Base-by-base conservation (phyloP, 768 basidiomycete genomes). In the Cystobasidium onofrii region DNA sequence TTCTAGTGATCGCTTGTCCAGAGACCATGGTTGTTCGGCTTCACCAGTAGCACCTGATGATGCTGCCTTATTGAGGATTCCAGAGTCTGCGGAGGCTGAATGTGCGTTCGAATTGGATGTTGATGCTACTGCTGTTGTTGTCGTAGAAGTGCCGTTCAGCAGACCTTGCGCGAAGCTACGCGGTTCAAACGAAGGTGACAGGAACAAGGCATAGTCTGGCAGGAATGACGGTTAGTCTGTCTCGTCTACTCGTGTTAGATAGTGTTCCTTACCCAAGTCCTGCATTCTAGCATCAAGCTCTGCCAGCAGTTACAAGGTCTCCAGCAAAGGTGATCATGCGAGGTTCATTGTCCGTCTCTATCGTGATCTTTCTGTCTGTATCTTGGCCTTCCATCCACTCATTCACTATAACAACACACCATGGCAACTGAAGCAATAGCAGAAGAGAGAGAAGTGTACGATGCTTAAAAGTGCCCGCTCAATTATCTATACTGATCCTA, bases 381-480 rank as follows among this genome's bases (percentile, higher is more conserved):
- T 39, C 39, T 39, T 39, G 39, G 15, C 15, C 39, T 39, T 39
- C 39, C 39, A 39, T 9, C 31, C 44, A 50, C 50, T 6, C 54
- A 54, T 31, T 44, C 44, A 18, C 31, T 36, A 43, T 9, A 7
- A 27, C 31, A n/a, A 63, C n/a, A 36, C 33, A 63, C 10, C 12
- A 67, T 67, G 65, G 65, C 65, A 50, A 31, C 65, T 9, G 69
- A 71, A 61, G 55, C 55, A 36, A 23, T 34, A 27, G 23, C 2
- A 60, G 69, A 71, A 71, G 69, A 71, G 41, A 23, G 52, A 31
- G 69, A 71, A 43, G 69, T 71, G 65, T 67, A 17, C 9, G 65
- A n/a, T n/a, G n/a, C n/a, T 12, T 12, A 50, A 20, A 46, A 17
- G 44, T 15, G 3, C n/a, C 52, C 3, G 36, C 44, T 17, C 23